A percentile compares a stretch with the other conserved stretches of the same genome.
Conservation (phyloP, 2,329 filamentous ascomycete species). For the Sporothrix inflata region DNA sequence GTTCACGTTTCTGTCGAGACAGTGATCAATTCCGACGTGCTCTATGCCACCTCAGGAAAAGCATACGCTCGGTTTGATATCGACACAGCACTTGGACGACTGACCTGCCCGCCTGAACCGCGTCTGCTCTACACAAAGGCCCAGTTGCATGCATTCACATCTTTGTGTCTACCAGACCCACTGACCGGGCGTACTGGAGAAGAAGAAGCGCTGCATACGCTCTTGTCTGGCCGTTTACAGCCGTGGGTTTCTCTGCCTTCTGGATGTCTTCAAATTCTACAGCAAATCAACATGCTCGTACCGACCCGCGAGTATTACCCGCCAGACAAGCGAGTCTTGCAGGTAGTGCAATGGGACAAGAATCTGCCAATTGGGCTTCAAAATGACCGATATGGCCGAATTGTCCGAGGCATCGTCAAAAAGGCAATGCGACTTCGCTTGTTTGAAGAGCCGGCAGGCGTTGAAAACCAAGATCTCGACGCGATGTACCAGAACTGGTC, state of each 20-base stretch:
- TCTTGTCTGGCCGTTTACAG: slow-evolving; percentile 55
- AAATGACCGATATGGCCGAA: slow-evolving; percentile 43
- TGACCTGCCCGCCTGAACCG: slow-evolving; percentile 62
- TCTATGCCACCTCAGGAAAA: slow-evolving; percentile 39
- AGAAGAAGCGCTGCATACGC: slow-evolving; percentile 59
- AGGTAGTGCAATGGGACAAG: slow-evolving; percentile 43
- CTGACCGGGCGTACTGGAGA: slow-evolving; percentile 63
- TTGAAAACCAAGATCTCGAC: not conserved
- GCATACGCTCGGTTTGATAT: slow-evolving; percentile 56
- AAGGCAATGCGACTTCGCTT: slow-evolving; percentile 40
- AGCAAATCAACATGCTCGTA: slow-evolving; percentile 38
- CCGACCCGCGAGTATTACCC: slow-evolving; percentile 46
- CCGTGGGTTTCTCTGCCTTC: slow-evolving; percentile 49
- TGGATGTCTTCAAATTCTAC: slow-evolving; percentile 25
- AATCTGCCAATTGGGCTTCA: slow-evolving; percentile 43
- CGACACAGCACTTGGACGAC: slow-evolving; percentile 56
- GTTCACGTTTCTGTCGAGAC: slow-evolving; percentile 49
- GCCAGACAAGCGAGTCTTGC: slow-evolving; percentile 39
- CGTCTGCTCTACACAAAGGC: slow-evolving; percentile 60
- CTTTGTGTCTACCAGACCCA: slow-evolving; percentile 58
- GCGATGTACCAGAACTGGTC: not conserved
- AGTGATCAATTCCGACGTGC: not conserved
- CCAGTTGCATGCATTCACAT: slow-evolving; percentile 63
- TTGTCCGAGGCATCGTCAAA: slow-evolving; percentile 39
- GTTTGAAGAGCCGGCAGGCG: slow-evolving; percentile 31